phyloP scores from a whole-genome alignment of 192 early-diverging fungal species.

The Coemansia sp. region DNA sequence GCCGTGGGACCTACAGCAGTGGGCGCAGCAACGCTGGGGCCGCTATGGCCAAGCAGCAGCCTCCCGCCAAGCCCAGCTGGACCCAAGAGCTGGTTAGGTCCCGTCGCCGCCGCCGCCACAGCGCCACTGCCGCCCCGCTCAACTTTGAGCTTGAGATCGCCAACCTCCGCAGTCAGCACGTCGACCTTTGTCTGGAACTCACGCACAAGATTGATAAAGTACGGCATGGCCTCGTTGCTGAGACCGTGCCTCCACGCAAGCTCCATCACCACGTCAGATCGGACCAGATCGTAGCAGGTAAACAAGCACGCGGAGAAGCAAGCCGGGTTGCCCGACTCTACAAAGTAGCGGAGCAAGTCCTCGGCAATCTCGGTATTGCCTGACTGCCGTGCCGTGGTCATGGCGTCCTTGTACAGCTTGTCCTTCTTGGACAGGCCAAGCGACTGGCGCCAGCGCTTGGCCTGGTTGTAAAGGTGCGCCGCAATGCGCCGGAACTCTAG shows the following conservation, averaged over 20 bases:
- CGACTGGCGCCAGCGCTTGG: constrained; percentile 95
- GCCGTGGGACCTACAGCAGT: constrained; percentile 3
- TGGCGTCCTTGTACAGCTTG: constrained; percentile 95
- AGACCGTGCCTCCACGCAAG: constrained; percentile 84
- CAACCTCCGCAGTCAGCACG: constrained; percentile 54
- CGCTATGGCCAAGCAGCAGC: constrained; percentile 61
- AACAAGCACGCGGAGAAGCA: constrained; percentile 92
- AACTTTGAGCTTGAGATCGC: constrained; percentile 58
- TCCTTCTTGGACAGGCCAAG: constrained; percentile 95
- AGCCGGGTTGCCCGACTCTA: constrained; percentile 83
- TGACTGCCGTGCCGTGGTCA: constrained; percentile 95
- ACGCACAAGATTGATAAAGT: constrained; percentile 86
- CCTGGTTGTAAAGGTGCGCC: constrained; percentile 92
- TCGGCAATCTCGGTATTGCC: constrained; percentile 84
- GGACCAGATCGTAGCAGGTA: constrained; percentile 91
- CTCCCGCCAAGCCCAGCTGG: constrained; percentile 68
- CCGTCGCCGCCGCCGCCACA: constrained; percentile 13
- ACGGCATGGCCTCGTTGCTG: constrained; percentile 96
- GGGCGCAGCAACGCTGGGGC: constrained; percentile 5
- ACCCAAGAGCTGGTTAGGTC: constrained; percentile 58
- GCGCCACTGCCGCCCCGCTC: constrained; percentile 36
- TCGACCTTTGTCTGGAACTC: constrained; percentile 85
- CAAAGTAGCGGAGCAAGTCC: constrained; percentile 93
- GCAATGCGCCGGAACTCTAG: constrained; percentile 97
- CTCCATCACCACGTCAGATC: constrained; percentile 93